Conservation (phyloP, 2,329 filamentous ascomycete genomes). For the Clarireedia hainanense region DNA sequence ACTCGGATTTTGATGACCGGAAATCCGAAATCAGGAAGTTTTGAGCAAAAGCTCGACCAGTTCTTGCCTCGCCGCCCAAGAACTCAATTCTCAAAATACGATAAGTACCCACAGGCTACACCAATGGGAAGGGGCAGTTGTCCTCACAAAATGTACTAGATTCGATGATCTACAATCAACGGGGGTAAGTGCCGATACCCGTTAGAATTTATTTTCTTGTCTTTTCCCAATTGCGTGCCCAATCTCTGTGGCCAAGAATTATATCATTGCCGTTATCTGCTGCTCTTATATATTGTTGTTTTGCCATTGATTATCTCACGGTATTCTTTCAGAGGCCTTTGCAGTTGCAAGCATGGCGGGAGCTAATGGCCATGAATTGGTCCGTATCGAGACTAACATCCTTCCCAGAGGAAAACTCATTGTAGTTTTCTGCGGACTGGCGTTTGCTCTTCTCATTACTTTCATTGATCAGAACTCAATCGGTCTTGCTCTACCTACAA, state of each 20-base stretch:
- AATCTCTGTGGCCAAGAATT: background rate
- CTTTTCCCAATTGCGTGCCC: background rate
- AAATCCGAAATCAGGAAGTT: background rate
- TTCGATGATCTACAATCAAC: background rate
- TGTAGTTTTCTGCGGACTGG: constrained; percentile 43
- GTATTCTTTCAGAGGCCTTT: background rate
- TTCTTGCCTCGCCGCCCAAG: background rate
- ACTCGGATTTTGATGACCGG: background rate
- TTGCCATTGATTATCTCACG: background rate
- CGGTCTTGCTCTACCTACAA: constrained; percentile 40
- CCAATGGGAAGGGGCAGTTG: background rate
- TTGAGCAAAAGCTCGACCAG: too few relatives aligned
- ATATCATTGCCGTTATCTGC: background rate
- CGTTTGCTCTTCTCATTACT: constrained; percentile 45
- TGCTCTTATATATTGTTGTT: background rate
- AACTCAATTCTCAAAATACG: background rate
- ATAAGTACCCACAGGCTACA: background rate
- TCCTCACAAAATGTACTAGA: background rate
- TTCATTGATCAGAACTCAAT: constrained; percentile 34
- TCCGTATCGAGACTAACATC: constrained; percentile 45
- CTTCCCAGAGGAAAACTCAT: constrained; percentile 43
- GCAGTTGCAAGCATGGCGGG: constrained; percentile 12
- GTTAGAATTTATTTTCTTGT: background rate
- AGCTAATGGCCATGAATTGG: constrained; percentile 17
- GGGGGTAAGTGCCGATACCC: constrained; percentile 1